Base-by-base conservation (phyloP, 768 basidiomycete species). In the Psilocybe sp. region DNA sequence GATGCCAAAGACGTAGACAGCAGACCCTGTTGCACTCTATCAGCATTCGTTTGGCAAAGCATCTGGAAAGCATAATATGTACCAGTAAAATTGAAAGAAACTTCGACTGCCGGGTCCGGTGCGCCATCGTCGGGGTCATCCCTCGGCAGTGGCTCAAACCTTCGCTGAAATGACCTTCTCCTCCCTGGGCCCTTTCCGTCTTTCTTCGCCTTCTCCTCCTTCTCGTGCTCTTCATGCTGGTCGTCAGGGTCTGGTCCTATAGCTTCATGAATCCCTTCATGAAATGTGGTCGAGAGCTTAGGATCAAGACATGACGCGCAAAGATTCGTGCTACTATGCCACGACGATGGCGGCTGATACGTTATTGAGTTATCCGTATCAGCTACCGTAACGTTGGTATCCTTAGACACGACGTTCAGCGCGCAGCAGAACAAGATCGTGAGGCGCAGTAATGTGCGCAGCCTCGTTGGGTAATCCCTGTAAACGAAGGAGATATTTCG, bases 51-150 rank as follows among this genome's bases (percentile, higher is more conserved):
- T 28, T 32, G 11, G n/a, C 16, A 42, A 31, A 13, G 37, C 35
- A 40, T 8, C 11, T 12, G 1, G 35, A 23, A 23, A 14, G 12
- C n/a, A 13, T 40, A 31, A 28, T 23, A 60, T 61, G 38, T 47
- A 75, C 77, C 78, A 20, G 62, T 75, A 51, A 79, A 80, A 20
- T 71, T 72, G 46, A 75, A 71, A 19, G 69, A 64, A 6, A 69
- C 60, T 9, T 63, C 69, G 16, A 75, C 68, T 20, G 67, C 52
- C 7, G 53, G 45, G 51, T 70, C 69, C 12, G 53, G 55, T 47
- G 65, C 63, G 5, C 59, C 60, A 50, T 69, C 66, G 46, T 71
- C 69, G 14, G 50, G 15, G 46, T 69, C 67, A 14, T 61, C 32
- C 34, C 65, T 57, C 31, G 44, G 51, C 2, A 31, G 13, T 34